Conservation (phyloP, 495 filamentous ascomycete genomes). For the Penicillium goetzii region DNA sequence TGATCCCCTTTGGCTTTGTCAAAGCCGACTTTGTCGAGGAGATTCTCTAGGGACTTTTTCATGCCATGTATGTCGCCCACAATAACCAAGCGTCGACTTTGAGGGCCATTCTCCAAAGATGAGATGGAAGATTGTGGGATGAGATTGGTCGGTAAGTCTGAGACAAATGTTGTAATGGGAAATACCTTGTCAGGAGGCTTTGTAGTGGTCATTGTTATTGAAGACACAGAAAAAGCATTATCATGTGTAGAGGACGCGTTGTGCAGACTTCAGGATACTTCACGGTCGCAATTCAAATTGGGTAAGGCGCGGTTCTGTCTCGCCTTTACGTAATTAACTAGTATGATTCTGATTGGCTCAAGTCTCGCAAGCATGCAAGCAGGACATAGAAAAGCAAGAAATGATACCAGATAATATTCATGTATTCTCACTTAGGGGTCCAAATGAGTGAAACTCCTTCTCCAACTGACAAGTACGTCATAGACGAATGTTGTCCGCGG, state of each 20-base stretch:
- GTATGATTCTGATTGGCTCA: background rate
- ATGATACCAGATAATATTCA: no score
- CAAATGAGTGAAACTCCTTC: no score
- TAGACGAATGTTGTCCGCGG: no score
- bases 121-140: constrained; percentile 13
- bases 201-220: background rate
- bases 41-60: constrained; percentile 27
- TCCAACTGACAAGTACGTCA: no score
- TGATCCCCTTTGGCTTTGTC: constrained; percentile 23
- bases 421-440: no score
- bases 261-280: no score
- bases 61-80: constrained; percentile 32
- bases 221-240: background rate
- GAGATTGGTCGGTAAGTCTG: constrained; percentile 23
- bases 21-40: constrained; percentile 25
- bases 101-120: constrained; percentile 7
- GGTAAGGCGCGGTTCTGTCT: no score
- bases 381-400: no score
- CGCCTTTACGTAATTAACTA: background rate
- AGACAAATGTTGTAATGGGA: constrained; percentile 28
- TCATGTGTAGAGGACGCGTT: background rate
- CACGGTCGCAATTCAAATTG: no score
- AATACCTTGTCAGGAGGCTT: constrained; percentile 22
- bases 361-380: background rate
- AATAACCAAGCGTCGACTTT: constrained; percentile 23